Evolutionary conservation across 139 green algal genomes (phyloP), one percentile per base, ranked within the genome.

Genomic region (Chlorella sp.): DNA sequence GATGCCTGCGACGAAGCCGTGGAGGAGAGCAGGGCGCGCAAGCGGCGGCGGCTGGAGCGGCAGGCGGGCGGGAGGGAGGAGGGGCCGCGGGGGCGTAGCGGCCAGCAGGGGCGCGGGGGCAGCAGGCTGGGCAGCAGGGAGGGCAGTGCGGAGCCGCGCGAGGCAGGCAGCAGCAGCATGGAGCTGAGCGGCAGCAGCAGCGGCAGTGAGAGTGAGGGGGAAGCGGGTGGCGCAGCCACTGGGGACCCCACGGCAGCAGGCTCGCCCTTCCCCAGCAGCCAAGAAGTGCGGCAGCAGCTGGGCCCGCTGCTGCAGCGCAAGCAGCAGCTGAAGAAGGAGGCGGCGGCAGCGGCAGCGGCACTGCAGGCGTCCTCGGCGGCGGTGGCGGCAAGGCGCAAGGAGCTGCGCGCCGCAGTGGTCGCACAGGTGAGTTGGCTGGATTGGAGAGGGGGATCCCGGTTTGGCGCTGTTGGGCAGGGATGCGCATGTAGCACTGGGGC

Each of bases 381-480:
- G 1, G 64, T 40, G 5, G 72, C 76, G 62, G 81, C 69, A 82
- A 86, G 73, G 68, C 89, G 77, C 75, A 91, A 75, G 78, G 86
- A 36, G 85, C 60, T 83, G 40, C 38, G 77, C 7, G 77, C 77
- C 3, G 77, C 77, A 3, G 77, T 83, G 60, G 77, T 83, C 26
- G 77, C 77, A 3, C 77, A 83, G 77, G 77, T 74, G 60, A 22
- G 64, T 60, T 20, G 51, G 51, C 13, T 60, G 3, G 64, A 70
- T n/a, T n/a, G n/a, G n/a, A n/a, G n/a, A n/a, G n/a, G n/a, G n/a
- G n/a, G n/a, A n/a, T n/a, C n/a, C n/a, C n/a, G n/a, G n/a, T n/a
- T n/a, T n/a, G n/a, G n/a, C n/a, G n/a, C n/a, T n/a, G n/a, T n/a
- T n/a, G n/a, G n/a, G n/a, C n/a, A n/a, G 60, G 60, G 60, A 36